These are phyloP conservation scores for Chaetomiaceae sp. DNA, from an alignment of 2,329 filamentous ascomycete genomes.

Conservation along the genomic window DNA sequence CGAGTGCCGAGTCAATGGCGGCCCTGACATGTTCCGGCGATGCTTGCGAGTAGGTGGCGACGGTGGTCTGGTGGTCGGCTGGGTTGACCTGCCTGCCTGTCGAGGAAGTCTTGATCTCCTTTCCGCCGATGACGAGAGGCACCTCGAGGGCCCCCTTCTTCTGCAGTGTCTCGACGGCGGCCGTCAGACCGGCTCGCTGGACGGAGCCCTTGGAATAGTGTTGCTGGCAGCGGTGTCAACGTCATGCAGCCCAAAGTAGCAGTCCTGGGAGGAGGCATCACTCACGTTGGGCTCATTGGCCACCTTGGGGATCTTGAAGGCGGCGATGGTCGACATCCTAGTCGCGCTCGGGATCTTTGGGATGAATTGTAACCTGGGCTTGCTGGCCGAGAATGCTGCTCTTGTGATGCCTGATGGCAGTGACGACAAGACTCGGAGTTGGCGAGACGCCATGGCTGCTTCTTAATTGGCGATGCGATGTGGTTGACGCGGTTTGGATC, in stretches of 20 bases:
- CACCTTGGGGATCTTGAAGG: conserved; percentile 83
- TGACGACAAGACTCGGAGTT: conserved; percentile 20
- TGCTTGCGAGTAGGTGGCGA: conserved; percentile 84
- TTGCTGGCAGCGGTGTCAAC: conserved; percentile 52
- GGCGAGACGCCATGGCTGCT: conserved; percentile 22
- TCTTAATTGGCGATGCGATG: neutral
- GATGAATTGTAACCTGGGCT: conserved; percentile 17
- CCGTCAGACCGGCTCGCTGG: conserved; percentile 70
- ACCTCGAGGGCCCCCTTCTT: conserved; percentile 68
- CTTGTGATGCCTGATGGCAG: conserved; percentile 19
- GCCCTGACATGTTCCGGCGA: conserved; percentile 68
- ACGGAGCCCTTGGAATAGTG: conserved; percentile 81
- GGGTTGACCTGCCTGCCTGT: conserved; percentile 75
- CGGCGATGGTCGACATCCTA: conserved; percentile 60
- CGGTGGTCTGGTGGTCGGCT: conserved; percentile 66
- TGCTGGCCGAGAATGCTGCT: conserved; percentile 16
- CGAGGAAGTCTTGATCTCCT: conserved; percentile 65
- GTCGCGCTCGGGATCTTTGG: conserved; percentile 1
- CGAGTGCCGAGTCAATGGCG: conserved; percentile 79
- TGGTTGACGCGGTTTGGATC: conserved; percentile 14
- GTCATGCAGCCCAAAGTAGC: neutral
- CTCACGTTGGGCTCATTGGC: conserved; percentile 94
- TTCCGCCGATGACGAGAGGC: conserved; percentile 78
- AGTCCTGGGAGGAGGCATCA: conserved; percentile 21
- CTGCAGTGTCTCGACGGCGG: conserved; percentile 67